Percentiles rank a stretch among this genome's conserved stretches.
These are phyloP conservation scores for Zygosaccharomyces pseudobailii DNA, from an alignment of 1,139 yeast species.

Conservation along the genomic window DNA sequence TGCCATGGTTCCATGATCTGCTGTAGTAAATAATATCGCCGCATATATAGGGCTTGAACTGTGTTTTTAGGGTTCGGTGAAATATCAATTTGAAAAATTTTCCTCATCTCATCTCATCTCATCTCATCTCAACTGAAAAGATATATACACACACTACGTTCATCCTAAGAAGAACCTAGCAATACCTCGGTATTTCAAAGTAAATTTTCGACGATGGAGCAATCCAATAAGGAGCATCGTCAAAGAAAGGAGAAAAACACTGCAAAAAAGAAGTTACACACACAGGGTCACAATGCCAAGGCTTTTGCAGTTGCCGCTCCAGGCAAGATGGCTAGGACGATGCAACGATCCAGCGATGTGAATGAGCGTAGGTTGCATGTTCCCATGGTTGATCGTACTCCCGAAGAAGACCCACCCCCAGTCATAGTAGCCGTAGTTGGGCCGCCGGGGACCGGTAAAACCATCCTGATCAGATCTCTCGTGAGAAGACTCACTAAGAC, in stretches of 20 bases:
- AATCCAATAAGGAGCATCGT: constrained; percentile 57
- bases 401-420: constrained; percentile 97
- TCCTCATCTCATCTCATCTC: constrained; percentile 25
- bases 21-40: background rate
- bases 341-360: constrained; percentile 78
- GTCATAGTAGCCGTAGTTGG: constrained; percentile 95
- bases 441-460: constrained; percentile 98
- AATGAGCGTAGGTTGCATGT: constrained; percentile 87
- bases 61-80: background rate
- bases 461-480: constrained; percentile 85
- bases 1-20: background rate
- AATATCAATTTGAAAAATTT: constrained; percentile 13
- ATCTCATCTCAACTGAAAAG: constrained; percentile 4
- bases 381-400: constrained; percentile 96
- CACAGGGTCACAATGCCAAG: constrained; percentile 87
- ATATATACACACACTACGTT: background rate
- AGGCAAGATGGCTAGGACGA: constrained; percentile 78
- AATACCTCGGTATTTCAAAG: background rate
- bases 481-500: constrained; percentile 89
- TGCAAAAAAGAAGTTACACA: constrained; percentile 82
- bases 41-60: background rate
- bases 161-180: background rate
- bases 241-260: constrained; percentile 53
- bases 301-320: constrained; percentile 96
- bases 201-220: constrained; percentile 35